Conservation (phyloP, 208 protist genomes). For the Leishmania turanica region DNA sequence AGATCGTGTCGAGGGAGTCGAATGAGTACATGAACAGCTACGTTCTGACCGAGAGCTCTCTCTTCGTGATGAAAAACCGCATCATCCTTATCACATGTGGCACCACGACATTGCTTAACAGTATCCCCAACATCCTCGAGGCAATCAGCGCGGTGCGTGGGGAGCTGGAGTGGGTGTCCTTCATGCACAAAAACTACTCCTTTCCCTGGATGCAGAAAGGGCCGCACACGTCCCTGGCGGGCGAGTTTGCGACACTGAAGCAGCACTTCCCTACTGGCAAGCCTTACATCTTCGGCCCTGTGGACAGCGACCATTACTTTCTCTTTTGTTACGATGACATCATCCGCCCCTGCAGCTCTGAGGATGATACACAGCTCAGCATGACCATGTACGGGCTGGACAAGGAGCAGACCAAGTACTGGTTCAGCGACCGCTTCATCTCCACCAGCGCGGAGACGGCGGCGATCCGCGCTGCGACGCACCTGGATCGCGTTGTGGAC, state of each 20-base stretch:
- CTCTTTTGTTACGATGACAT: slow-evolving; percentile 92
- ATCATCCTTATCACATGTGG: slow-evolving; percentile 95
- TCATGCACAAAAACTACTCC: slow-evolving; percentile 94
- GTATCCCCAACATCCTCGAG: slow-evolving; percentile 80
- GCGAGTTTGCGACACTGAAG: slow-evolving; percentile 84
- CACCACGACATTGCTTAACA: slow-evolving; percentile 93
- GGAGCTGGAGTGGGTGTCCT: slow-evolving; percentile 90
- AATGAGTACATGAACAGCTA: slow-evolving; percentile 92
- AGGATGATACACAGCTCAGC: slow-evolving; percentile 84
- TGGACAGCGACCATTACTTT: slow-evolving; percentile 94
- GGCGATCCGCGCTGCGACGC: slow-evolving; percentile 64
- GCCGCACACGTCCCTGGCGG: slow-evolving; percentile 81
- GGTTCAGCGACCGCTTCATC: slow-evolving; percentile 79
- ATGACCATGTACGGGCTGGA: slow-evolving; percentile 94
- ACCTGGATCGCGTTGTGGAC: slow-evolving; percentile 75
- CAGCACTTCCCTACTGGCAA: slow-evolving; percentile 77
- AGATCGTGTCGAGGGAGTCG: slow-evolving; percentile 81
- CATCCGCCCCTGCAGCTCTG: slow-evolving; percentile 57
- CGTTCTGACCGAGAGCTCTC: slow-evolving; percentile 92
- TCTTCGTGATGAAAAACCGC: slow-evolving; percentile 93
- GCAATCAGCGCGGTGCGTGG: slow-evolving; percentile 74
- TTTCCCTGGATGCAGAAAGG: slow-evolving; percentile 92
- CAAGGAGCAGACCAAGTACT: slow-evolving; percentile 75
- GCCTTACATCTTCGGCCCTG: slow-evolving; percentile 90
- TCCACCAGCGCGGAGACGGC: slow-evolving; percentile 71